A percentile compares a stretch with the other conserved stretches of the same genome.
These are phyloP conservation scores for Zasmidium citrigriseum DNA, from an alignment of 2,329 filamentous ascomycete species.

Conservation along the genomic window DNA sequence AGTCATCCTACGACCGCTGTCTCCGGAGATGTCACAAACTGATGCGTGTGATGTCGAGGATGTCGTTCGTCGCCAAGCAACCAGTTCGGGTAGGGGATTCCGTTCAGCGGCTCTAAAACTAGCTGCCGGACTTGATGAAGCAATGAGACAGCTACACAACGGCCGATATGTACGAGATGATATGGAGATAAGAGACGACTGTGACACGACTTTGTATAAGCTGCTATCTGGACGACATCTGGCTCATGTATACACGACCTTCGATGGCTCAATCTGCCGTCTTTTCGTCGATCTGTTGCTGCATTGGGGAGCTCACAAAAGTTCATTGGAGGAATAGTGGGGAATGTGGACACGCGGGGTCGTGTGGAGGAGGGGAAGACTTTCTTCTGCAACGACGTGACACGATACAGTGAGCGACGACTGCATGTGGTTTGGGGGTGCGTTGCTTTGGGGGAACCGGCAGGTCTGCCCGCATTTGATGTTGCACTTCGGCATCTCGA, in stretches of 20 bases:
- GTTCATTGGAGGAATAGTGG: constrained; percentile 3
- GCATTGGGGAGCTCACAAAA: constrained; percentile 1
- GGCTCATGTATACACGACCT: neutral
- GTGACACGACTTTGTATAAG: neutral
- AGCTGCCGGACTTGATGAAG: too few species aligned
- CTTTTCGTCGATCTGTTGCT: constrained; percentile 1
- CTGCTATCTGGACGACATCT: neutral
- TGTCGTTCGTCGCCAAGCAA: neutral
- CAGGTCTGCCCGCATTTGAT: constrained; percentile 2
- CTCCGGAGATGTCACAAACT: too few species aligned
- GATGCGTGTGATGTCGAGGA: too few species aligned
- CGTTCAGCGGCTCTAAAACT: neutral
- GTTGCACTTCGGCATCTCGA: constrained; percentile 6
- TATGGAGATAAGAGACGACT: neutral
- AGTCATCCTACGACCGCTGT: too few species aligned
- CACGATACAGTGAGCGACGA: neutral
- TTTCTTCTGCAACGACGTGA: neutral
- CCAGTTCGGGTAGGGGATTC: neutral
- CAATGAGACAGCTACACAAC: too few species aligned
- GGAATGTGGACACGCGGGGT: neutral
- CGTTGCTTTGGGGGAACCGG: neutral
- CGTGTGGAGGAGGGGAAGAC: constrained; percentile 2
- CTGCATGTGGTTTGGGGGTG: neutral
- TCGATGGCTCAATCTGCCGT: neutral
- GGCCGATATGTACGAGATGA: too few species aligned